Conservation (phyloP, 2,329 filamentous ascomycete species). For the Colletotrichum sp. region DNA sequence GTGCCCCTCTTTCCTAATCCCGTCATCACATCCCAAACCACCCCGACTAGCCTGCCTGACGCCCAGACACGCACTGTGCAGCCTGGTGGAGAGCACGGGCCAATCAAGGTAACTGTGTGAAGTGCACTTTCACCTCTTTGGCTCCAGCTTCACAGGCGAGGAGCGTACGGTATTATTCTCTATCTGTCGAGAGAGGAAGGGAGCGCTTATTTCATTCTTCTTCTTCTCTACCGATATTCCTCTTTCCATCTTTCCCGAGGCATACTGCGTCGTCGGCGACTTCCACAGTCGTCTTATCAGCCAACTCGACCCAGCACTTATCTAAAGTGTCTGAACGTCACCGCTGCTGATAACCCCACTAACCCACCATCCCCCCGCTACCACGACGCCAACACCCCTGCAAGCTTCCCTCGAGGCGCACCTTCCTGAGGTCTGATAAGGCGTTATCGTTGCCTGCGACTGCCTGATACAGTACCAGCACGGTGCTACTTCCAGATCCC, state of each 20-base stretch:
- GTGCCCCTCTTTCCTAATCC: constrained; percentile 21
- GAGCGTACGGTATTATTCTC: neutral
- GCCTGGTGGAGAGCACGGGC: constrained; percentile 1
- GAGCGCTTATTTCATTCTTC: neutral
- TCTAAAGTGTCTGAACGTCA: neutral
- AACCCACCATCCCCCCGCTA: neutral
- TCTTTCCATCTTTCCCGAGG: neutral
- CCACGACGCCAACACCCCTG: neutral
- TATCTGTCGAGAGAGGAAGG: neutral
- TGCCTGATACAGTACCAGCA: constrained; percentile 24
- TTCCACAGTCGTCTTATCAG: neutral
- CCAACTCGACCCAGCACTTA: neutral
- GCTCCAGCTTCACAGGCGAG: neutral
- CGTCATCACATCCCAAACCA: constrained; percentile 9
- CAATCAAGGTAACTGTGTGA: neutral
- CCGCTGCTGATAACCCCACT: constrained; percentile 11
- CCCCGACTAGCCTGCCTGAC: neutral
- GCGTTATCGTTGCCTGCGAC: constrained; percentile 33
- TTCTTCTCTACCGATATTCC: neutral
- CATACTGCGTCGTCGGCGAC: neutral
- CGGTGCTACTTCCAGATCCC: constrained; percentile 15
- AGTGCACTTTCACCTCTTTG: neutral
- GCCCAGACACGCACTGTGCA: constrained; percentile 19
- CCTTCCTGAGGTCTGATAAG: constrained; percentile 8
- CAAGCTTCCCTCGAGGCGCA: neutral